Evolutionary conservation across 495 filamentous ascomycete species (phyloP).

Genomic region (Trichoderma parareesei): DNA sequence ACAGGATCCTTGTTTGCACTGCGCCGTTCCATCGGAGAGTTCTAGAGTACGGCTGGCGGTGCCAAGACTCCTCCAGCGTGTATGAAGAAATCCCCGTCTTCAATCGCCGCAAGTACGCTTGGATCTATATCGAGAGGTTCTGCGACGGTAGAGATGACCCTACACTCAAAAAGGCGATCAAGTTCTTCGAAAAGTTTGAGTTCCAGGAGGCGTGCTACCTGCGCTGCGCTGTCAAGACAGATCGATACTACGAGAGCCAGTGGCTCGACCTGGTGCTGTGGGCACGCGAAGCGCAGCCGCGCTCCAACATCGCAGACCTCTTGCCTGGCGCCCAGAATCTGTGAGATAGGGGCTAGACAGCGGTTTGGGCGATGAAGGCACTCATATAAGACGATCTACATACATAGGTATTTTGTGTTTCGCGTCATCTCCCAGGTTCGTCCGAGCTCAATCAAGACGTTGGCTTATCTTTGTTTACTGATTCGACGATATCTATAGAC

Average conservation of each 20-base stretch:
- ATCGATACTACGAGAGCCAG: constrained; percentile 1
- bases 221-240: constrained; percentile 1
- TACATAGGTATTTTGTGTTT: too few species aligned
- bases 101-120: constrained; percentile 7
- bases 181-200: constrained; percentile 6
- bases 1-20: constrained; percentile 22
- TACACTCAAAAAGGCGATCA: background rate
- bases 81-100: background rate
- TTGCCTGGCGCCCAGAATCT: background rate
- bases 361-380: background rate
- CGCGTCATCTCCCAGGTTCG: too few species aligned
- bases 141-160: background rate
- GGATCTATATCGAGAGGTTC: constrained; percentile 8
- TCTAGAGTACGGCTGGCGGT: constrained; percentile 8
- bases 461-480: too few species aligned
- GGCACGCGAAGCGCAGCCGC: background rate
- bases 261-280: constrained; percentile 11
- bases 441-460: too few species aligned
- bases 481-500: too few species aligned
- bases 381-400: background rate
- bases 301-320: background rate
- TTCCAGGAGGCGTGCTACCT: constrained; percentile 1
- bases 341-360: background rate
- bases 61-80: background rate
- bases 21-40: constrained; percentile 1